Conservation (phyloP, 331 rosid species). For the Ulmus americana region DNA sequence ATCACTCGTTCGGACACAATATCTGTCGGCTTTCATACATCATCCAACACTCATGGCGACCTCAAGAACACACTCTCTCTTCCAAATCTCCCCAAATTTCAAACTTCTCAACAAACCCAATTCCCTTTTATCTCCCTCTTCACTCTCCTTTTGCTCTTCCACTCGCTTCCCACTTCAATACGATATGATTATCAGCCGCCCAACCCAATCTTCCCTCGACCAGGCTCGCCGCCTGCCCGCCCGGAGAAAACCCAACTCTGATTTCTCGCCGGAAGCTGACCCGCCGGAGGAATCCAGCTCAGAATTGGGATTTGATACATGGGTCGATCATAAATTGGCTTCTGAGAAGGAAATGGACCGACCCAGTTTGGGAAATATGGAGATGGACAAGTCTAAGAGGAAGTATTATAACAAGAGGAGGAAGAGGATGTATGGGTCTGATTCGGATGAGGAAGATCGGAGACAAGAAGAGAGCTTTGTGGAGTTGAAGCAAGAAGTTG, state of each 20-base stretch:
- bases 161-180: slow-evolving; percentile 81
- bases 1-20: slow-evolving; percentile 24
- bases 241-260: slow-evolving; percentile 30
- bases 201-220: slow-evolving; percentile 37
- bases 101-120: slow-evolving; percentile 12
- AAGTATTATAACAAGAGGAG: slow-evolving; percentile 70
- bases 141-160: slow-evolving; percentile 39
- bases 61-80: slow-evolving; percentile 24
- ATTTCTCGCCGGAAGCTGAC: slow-evolving; percentile 25
- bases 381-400: slow-evolving; percentile 69
- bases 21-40: slow-evolving; percentile 23
- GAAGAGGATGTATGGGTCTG: slow-evolving; percentile 84
- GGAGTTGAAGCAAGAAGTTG: slow-evolving; percentile 77
- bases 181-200: slow-evolving; percentile 69
- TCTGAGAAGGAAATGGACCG: slow-evolving; percentile 27
- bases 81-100: slow-evolving; percentile 22
- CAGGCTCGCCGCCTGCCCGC: slow-evolving; percentile 34
- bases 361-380: slow-evolving; percentile 24
- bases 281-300: slow-evolving; percentile 30
- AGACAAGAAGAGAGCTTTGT: slow-evolving; percentile 44
- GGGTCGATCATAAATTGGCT: slow-evolving; percentile 59
- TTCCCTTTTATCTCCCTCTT: slow-evolving; percentile 14
- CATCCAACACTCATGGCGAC: slow-evolving; percentile 30
- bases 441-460: slow-evolving; percentile 52
- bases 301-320: slow-evolving; percentile 45